Percentiles rank a stretch among this genome's conserved stretches.
These are phyloP conservation scores for Microcyclospora pomicola DNA, from an alignment of 2,329 filamentous ascomycete species.

Conservation along the genomic window DNA sequence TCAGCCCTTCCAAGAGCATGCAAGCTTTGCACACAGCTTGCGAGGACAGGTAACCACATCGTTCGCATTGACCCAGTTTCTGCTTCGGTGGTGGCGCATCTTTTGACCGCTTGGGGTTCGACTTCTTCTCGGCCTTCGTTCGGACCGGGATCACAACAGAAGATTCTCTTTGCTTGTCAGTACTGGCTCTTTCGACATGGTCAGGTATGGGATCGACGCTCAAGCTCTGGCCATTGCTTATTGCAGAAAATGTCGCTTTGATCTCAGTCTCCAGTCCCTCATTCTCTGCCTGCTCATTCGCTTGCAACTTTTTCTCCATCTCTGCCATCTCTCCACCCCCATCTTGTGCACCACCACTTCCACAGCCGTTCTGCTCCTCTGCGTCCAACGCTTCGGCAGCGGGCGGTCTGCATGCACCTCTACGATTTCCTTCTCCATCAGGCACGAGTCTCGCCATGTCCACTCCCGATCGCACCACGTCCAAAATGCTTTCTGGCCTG, in stretches of 20 bases:
- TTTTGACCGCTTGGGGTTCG: constrained; percentile 4
- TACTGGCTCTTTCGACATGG: not conserved
- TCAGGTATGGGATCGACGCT: not conserved
- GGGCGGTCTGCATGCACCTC: constrained; percentile 31
- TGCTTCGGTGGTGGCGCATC: constrained; percentile 39
- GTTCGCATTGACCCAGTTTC: constrained; percentile 67
- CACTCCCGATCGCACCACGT: constrained; percentile 88
- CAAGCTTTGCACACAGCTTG: constrained; percentile 92
- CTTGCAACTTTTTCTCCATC: constrained; percentile 60
- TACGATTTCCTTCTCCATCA: constrained; percentile 33
- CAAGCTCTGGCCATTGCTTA: constrained; percentile 3
- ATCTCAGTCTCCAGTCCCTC: constrained; percentile 52
- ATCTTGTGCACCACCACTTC: constrained; percentile 51
- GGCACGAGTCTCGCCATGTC: constrained; percentile 88
- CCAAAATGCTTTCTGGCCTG: constrained; percentile 81
- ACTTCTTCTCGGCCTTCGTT: constrained; percentile 21
- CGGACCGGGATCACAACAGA: constrained; percentile 14
- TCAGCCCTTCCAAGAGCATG: constrained; percentile 73
- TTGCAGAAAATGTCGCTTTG: constrained; percentile 14
- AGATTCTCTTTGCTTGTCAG: not conserved
- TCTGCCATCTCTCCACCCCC: constrained; percentile 66
- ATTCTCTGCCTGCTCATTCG: constrained; percentile 46
- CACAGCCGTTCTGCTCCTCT: constrained; percentile 57
- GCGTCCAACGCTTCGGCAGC: constrained; percentile 19
- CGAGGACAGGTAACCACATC: constrained; percentile 90